phyloP scores from a whole-genome alignment of 768 basidiomycete genomes.

The Cytidiella melzeri region DNA sequence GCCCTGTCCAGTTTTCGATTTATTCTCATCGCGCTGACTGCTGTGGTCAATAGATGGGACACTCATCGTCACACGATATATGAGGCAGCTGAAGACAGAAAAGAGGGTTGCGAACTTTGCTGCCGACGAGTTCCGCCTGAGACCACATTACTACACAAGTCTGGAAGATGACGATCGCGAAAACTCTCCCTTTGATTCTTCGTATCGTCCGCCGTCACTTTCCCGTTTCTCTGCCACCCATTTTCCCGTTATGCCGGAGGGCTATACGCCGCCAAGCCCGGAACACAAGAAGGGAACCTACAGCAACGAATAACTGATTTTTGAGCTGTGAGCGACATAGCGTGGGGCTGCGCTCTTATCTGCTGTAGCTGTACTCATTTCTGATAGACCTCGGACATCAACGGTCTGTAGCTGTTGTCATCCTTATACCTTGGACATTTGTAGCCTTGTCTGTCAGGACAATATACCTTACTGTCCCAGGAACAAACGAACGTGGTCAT shows the following conservation, averaged over 20 bases:
- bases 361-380: too few relatives aligned
- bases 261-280: background rate
- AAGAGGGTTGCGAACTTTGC: background rate
- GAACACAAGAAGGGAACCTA: background rate
- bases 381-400: too few relatives aligned
- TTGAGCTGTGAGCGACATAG: too few relatives aligned
- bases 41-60: background rate
- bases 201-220: background rate
- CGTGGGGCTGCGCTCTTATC: too few relatives aligned
- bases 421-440: too few relatives aligned
- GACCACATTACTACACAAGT: background rate
- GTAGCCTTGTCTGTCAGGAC: too few relatives aligned
- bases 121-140: background rate
- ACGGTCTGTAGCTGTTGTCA: too few relatives aligned
- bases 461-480: too few relatives aligned
- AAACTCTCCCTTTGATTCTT: background rate
- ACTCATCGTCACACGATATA: conserved; percentile 3
- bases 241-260: background rate
- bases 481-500: too few relatives aligned
- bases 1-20: conserved; percentile 18
- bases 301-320: too few relatives aligned
- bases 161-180: background rate
- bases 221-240: background rate
- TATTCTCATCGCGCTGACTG: background rate
- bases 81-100: background rate